Conservation (phyloP, 2,329 filamentous ascomycete species). For the Ascochyta fabae region DNA sequence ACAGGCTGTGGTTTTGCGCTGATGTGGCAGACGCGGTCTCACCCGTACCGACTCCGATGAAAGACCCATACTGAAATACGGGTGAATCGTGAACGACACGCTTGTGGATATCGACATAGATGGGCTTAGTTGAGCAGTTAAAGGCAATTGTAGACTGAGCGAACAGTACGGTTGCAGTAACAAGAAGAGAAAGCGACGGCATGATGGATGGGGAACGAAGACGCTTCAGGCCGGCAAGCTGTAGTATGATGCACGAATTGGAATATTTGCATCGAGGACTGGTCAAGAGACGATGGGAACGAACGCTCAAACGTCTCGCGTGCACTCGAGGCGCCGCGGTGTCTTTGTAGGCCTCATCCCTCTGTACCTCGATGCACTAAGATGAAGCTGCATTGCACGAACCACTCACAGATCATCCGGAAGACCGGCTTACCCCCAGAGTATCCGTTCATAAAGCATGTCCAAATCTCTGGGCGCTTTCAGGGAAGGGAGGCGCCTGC, state of each 20-base stretch:
- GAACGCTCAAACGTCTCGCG: constrained; percentile 31
- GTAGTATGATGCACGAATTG: constrained; percentile 7
- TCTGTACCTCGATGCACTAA: constrained; percentile 31
- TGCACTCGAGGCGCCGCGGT: constrained; percentile 31
- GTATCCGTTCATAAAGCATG: constrained; percentile 27
- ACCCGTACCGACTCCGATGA: constrained; percentile 50
- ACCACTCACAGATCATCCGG: constrained; percentile 40
- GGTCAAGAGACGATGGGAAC: constrained; percentile 22
- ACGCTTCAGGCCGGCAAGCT: constrained; percentile 42
- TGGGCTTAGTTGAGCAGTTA: constrained; percentile 48
- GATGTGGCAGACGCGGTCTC: constrained; percentile 33
- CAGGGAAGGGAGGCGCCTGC: constrained; percentile 38
- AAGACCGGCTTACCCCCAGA: constrained; percentile 22
- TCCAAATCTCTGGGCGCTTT: constrained; percentile 28
- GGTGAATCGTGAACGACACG: constrained; percentile 50
- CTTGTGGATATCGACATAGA: constrained; percentile 55
- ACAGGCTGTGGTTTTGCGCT: constrained; percentile 54
- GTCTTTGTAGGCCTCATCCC: constrained; percentile 43
- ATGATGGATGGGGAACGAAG: constrained; percentile 30
- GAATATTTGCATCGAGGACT: constrained; percentile 5
- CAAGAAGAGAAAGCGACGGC: constrained; percentile 34
- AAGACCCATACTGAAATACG: constrained; percentile 53
- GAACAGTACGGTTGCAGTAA: constrained; percentile 45
- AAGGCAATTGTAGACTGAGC: constrained; percentile 46
- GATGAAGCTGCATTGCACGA: constrained; percentile 26